These are phyloP conservation scores for Flaveria brownii DNA, from an alignment of 129 eudicot genomes.

Conservation along the genomic window DNA sequence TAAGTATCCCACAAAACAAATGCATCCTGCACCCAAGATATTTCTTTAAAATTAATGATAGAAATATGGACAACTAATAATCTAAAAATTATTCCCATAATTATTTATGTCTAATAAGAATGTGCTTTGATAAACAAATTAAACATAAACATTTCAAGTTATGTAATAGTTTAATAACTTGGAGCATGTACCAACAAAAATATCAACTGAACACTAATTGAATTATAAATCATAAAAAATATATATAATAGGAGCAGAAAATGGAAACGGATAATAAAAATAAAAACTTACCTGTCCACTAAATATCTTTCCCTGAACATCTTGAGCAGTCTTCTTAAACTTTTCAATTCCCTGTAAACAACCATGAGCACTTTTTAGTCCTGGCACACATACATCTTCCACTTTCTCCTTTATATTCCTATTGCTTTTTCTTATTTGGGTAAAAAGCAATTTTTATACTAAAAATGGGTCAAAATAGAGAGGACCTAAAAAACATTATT, in stretches of 20 bases:
- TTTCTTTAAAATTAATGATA: constrained; percentile 12
- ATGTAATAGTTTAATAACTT: background rate
- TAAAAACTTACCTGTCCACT: constrained; percentile 72
- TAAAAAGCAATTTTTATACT: no score
- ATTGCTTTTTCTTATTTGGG: no score
- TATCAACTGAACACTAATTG: background rate
- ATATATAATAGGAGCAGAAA: background rate
- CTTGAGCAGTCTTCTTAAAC: constrained; percentile 83
- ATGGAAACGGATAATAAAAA: background rate
- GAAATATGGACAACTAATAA: constrained; percentile 17
- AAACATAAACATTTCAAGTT: background rate
- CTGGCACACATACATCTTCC: constrained; percentile 1
- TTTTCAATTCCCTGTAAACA: constrained; percentile 86
- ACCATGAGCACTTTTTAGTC: background rate
- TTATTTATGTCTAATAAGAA: background rate
- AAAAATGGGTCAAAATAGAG: constrained; percentile 3
- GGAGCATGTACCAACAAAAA: constrained; percentile 8
- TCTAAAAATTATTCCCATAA: background rate
- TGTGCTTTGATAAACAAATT: background rate
- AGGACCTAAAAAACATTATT: background rate
- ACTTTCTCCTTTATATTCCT: background rate
- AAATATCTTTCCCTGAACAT: constrained; percentile 64
- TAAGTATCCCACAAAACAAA: constrained; percentile 93
- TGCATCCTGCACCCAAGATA: constrained; percentile 73
- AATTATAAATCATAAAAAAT: background rate